A percentile compares a stretch with the other conserved stretches of the same genome.
phyloP scores from a whole-genome alignment of 495 filamentous ascomycete species.

The Penicillium macrosclerotiorum region DNA sequence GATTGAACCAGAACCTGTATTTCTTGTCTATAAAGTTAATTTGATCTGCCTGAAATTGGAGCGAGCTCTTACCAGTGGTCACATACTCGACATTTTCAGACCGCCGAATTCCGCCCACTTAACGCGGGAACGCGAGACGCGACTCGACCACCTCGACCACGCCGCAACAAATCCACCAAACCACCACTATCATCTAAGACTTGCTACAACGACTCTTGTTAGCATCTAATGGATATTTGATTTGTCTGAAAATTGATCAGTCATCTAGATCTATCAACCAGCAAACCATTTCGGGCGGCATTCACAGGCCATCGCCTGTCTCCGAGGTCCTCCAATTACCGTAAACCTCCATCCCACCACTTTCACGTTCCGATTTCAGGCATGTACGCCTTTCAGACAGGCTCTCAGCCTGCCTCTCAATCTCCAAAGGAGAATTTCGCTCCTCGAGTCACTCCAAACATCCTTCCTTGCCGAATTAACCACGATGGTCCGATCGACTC shows the following conservation, averaged over 20 bases:
- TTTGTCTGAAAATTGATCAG: not conserved
- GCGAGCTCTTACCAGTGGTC: not conserved
- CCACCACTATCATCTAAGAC: not conserved
- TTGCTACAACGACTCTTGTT: not conserved
- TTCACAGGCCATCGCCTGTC: no score
- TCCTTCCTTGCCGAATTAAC: constrained; percentile 82
- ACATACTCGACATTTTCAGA: not conserved
- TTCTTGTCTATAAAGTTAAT: not conserved
- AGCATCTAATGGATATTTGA: no score
- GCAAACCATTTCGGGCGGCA: no score
- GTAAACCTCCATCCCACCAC: not conserved
- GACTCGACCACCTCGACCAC: constrained; percentile 15
- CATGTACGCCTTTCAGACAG: constrained; percentile 42
- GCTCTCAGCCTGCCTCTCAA: constrained; percentile 19
- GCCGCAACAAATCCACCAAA: no score
- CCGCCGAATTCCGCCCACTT: constrained; percentile 27
- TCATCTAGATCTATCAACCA: not conserved
- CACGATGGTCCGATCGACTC: constrained; percentile 71
- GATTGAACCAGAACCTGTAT: not conserved
- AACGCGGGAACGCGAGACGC: constrained; percentile 42
- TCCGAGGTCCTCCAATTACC: no score
- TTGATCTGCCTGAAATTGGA: no score
- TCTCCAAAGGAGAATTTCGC: constrained; percentile 12
- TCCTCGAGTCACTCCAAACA: constrained; percentile 59
- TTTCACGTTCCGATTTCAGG: constrained; percentile 18